Evolutionary conservation across 2,329 filamentous ascomycete genomes (phyloP).

Genomic region (Hymenoscyphus occultus): DNA sequence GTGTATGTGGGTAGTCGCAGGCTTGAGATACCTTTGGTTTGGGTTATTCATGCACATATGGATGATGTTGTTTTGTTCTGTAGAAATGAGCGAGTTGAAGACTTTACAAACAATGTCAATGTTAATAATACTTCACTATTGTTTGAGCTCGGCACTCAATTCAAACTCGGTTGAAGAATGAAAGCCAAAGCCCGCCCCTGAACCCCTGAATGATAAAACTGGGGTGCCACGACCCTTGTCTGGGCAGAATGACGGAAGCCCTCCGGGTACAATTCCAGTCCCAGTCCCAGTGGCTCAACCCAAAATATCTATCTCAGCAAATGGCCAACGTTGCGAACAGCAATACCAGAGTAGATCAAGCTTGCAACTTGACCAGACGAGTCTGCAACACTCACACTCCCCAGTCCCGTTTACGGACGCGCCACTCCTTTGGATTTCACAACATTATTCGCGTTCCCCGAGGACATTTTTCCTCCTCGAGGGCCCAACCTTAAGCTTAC

Average conservation of each 20-base stretch:
- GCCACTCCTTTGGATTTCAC: slow-evolving; percentile 31
- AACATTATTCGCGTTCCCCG: neutral
- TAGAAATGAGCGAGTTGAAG: slow-evolving; percentile 3
- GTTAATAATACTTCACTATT: neutral
- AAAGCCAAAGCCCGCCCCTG: neutral
- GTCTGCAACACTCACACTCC: slow-evolving; percentile 19
- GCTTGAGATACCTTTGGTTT: slow-evolving; percentile 6
- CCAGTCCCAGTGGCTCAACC: too few species aligned
- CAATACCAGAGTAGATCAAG: neutral
- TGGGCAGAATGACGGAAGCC: slow-evolving; percentile 17
- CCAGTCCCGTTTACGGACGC: slow-evolving; percentile 30
- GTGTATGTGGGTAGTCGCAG: neutral
- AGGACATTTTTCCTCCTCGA: neutral
- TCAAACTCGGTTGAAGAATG: neutral
- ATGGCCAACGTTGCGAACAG: neutral
- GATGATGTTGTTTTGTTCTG: slow-evolving; percentile 2
- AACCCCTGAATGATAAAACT: slow-evolving; percentile 13
- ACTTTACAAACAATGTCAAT: neutral
- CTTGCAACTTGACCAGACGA: slow-evolving; percentile 15
- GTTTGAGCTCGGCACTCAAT: too few species aligned
- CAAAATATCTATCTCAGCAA: neutral
- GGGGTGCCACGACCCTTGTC: slow-evolving; percentile 15
- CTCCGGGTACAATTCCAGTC: neutral
- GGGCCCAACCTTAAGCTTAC: neutral
- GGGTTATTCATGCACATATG: slow-evolving; percentile 7